phyloP scores from a whole-genome alignment of 345 rosid genomes.

The Microcos paniculata region DNA sequence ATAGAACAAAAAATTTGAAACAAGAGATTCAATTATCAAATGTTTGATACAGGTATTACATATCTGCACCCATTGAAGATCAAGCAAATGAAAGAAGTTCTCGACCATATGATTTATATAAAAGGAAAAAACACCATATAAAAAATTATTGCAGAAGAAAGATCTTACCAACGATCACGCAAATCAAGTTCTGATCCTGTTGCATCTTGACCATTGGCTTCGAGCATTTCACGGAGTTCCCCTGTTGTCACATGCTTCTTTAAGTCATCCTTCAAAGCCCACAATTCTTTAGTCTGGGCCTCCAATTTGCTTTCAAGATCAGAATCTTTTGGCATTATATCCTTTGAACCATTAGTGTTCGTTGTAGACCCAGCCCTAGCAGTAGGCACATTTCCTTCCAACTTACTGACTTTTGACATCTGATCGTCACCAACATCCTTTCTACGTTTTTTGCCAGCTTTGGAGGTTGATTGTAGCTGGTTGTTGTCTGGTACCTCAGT shows the following conservation, averaged over 20 bases:
- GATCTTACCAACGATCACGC: constrained; percentile 77
- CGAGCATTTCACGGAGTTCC: constrained; percentile 85
- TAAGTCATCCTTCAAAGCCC: constrained; percentile 86
- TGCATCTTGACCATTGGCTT: constrained; percentile 67
- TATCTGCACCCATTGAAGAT: background rate
- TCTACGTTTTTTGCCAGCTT: constrained; percentile 62
- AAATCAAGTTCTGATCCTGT: constrained; percentile 88
- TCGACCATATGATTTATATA: background rate
- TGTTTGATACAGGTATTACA: background rate
- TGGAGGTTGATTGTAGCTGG: constrained; percentile 38
- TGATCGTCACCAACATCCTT: constrained; percentile 38
- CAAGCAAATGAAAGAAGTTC: background rate
- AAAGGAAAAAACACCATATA: background rate
- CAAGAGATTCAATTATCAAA: background rate
- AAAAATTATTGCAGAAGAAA: background rate
- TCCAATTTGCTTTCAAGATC: constrained; percentile 58
- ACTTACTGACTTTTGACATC: constrained; percentile 58
- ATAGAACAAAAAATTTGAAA: background rate
- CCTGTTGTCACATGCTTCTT: constrained; percentile 70
- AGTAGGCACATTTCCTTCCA: constrained; percentile 42
- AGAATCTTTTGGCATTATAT: constrained; percentile 24
- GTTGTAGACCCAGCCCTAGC: constrained; percentile 30
- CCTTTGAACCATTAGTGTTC: constrained; percentile 9
- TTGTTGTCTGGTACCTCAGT: constrained; percentile 29
- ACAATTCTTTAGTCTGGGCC: constrained; percentile 74